These are phyloP conservation scores for Solanum hybrid DNA, from an alignment of 305 asterid species.

Conservation along the genomic window DNA sequence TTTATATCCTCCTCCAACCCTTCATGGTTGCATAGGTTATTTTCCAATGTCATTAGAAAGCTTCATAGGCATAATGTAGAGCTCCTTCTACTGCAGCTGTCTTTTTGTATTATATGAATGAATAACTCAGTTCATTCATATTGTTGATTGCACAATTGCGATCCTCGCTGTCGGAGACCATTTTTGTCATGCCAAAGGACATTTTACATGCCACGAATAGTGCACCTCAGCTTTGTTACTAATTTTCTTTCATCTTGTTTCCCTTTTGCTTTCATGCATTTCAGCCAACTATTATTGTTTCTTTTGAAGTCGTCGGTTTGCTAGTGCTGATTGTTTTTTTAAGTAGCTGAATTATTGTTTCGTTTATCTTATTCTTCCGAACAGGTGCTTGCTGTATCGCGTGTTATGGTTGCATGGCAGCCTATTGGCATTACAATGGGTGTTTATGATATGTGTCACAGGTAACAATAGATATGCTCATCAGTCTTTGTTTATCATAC, in stretches of 20 bases:
- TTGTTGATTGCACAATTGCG: background rate
- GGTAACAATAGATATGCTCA: conserved; percentile 31
- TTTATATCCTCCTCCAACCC: background rate
- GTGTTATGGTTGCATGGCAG: conserved; percentile 97
- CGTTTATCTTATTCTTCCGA: background rate
- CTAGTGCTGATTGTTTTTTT: background rate
- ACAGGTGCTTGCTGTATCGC: conserved; percentile 94
- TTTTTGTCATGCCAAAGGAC: background rate
- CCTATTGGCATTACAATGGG: conserved; percentile 98
- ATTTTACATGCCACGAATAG: background rate
- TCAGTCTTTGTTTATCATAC: background rate
- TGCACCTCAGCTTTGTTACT: background rate
- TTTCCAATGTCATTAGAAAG: background rate
- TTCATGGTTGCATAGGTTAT: background rate
- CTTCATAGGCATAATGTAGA: background rate
- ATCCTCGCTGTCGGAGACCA: background rate
- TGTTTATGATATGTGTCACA: conserved; percentile 91
- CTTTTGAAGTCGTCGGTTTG: background rate
- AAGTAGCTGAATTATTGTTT: background rate
- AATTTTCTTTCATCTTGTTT: background rate
- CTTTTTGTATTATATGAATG: background rate
- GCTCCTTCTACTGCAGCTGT: background rate
- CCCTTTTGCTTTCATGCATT: background rate
- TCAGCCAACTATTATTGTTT: background rate
- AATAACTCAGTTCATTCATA: background rate